These are phyloP conservation scores for Kandelia obovata DNA, from an alignment of 345 rosid species.

Conservation along the genomic window DNA sequence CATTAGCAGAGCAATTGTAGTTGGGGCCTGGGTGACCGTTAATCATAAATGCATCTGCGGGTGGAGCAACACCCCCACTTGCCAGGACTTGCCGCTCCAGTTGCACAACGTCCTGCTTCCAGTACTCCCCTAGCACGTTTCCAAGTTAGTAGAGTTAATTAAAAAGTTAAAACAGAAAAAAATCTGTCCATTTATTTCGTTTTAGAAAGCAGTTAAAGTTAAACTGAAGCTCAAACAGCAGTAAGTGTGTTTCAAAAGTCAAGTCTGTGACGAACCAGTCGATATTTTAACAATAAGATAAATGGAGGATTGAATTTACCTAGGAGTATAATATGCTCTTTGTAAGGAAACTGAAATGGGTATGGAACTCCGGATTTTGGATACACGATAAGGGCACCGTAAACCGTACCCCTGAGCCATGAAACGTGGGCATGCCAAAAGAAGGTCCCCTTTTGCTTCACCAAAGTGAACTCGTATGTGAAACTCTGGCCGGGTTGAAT, in stretches of 20 bases:
- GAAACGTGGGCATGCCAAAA: conserved; percentile 92
- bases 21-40: conserved; percentile 94
- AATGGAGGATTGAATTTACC: conserved; percentile 27
- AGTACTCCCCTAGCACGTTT: conserved; percentile 58
- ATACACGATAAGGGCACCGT: conserved; percentile 72
- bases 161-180: too few relatives aligned
- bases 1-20: conserved; percentile 67
- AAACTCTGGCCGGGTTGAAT: conserved; percentile 69
- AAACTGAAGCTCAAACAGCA: too few relatives aligned
- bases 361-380: conserved; percentile 62
- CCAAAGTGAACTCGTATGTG: conserved; percentile 66
- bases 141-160: not conserved
- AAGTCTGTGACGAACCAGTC: too few relatives aligned
- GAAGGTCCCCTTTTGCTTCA: conserved; percentile 69
- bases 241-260: too few relatives aligned
- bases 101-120: conserved; percentile 63
- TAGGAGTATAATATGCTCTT: conserved; percentile 61
- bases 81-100: conserved; percentile 52
- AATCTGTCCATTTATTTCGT: too few relatives aligned
- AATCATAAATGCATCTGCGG: conserved; percentile 69
- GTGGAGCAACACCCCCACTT: conserved; percentile 67
- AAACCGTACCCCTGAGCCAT: conserved; percentile 76
- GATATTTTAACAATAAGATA: not conserved
- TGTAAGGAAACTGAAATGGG: conserved; percentile 57
- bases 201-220: too few relatives aligned